A percentile compares a stretch with the other conserved stretches of the same genome.
Conservation (phyloP, 441 rosid species). For the Euphorbia corollata region DNA sequence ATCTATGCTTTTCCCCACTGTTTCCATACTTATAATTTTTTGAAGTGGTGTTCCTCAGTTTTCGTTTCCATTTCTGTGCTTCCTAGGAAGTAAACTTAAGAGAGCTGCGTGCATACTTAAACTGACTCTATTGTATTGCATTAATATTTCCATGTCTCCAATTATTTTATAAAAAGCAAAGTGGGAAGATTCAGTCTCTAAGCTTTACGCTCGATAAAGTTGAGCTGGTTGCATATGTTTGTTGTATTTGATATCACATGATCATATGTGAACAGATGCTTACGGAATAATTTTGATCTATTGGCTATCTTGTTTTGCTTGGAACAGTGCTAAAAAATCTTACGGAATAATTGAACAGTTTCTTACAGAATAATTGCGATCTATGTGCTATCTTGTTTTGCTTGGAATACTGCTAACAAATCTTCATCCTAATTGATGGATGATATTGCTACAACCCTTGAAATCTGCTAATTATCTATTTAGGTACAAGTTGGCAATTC, state of each 20-base stretch:
- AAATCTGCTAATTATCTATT: neutral
- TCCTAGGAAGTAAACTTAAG: neutral
- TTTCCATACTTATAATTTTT: too few species aligned
- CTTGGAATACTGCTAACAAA: neutral
- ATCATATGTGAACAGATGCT: neutral
- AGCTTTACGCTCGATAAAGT: neutral
- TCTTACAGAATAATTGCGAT: neutral
- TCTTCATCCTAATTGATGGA: neutral
- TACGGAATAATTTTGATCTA: neutral
- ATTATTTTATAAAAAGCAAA: neutral
- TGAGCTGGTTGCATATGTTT: neutral
- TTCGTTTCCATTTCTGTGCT: too few species aligned
- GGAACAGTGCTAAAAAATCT: neutral
- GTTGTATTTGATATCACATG: neutral
- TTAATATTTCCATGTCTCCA: neutral
- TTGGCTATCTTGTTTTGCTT: neutral
- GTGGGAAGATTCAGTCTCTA: neutral
- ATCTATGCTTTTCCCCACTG: too few species aligned
- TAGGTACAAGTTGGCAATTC: slow-evolving; percentile 69
- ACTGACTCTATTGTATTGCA: neutral
- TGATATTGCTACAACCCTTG: neutral
- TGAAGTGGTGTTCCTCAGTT: too few species aligned
- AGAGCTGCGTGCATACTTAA: neutral
- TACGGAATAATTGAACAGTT: too few species aligned
- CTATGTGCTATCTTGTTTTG: neutral